Base-by-base conservation (phyloP, 2,329 filamentous ascomycete genomes). In the Xylaria sp. region DNA sequence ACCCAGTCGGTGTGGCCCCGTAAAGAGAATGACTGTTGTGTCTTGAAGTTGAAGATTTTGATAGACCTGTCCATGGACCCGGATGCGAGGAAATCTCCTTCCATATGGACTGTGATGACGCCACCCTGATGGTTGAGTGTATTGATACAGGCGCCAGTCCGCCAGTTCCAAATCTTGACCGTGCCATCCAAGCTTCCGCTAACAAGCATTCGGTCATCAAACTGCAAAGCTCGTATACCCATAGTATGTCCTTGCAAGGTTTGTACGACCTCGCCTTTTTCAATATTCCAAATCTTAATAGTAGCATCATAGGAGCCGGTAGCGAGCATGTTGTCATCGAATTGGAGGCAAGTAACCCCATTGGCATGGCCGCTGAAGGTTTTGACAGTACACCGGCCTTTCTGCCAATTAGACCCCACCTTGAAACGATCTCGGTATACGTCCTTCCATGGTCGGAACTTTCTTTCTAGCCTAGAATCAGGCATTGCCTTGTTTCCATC, bases 331-430 rank as follows among this genome's bases (percentile, higher is more conserved):
- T 93, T 93, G 72, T 98, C 94, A 73, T 97, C 93, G 69, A 99
- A 86, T 75, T 85, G 86, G 55, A 86, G 79, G 75, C 82, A 87
- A 47, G 82, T 96, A 67, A 96, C 90, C 47, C 95, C 95, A 77
- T 98, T 98, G 11, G 88, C 90, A 79, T 98, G 91, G 1, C 94
- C 95, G 73, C 90, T 91, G 79, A 99, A 93, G 12, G 92, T 89
- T 77, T 91, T 94, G 73, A 93, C 91, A 6, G 90, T 90, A 81
- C 92, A 98, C 45, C 95, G 90, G 3, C 96, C 95, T 71, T 97
- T 94, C 79, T 97, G 97, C 96, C 96, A 99, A 79, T 98, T 98
- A 68, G 91, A 96, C 60, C 96, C 95, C 56, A 99, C 94, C 79
- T 95, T 96, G 85, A 95, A 98, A 17, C 93, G 89, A 79, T 98